phyloP scores from a whole-genome alignment of 2,329 filamentous ascomycete species.

The Trichoderma citrinoviride region DNA sequence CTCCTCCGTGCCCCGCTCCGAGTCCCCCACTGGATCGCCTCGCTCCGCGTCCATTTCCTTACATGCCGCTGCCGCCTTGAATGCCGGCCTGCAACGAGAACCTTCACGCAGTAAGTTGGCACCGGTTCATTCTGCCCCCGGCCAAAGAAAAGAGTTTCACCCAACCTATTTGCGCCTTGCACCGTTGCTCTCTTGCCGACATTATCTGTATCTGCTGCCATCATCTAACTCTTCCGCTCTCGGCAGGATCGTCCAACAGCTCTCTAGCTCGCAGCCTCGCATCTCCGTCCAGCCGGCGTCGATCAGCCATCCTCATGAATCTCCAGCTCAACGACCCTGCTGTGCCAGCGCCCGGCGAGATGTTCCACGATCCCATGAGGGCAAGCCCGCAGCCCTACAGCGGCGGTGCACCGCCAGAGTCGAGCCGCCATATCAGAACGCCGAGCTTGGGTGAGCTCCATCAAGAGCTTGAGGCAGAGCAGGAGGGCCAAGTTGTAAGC shows the following conservation, averaged over 20 bases:
- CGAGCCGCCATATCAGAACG: conserved; percentile 59
- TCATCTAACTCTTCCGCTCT: background rate
- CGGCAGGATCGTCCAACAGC: conserved; percentile 50
- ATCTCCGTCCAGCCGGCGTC: conserved; percentile 56
- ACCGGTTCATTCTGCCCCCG: background rate
- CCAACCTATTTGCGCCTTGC: background rate
- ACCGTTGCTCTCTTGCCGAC: background rate
- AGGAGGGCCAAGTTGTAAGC: conserved; percentile 71
- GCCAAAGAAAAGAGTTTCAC: conserved; percentile 17
- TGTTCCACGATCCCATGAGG: conserved; percentile 49
- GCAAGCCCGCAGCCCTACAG: conserved; percentile 46
- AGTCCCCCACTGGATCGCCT: conserved; percentile 60
- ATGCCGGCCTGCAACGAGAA: conserved; percentile 69
- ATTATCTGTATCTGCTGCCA: background rate
- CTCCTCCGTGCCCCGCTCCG: conserved; percentile 31
- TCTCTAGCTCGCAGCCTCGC: conserved; percentile 45
- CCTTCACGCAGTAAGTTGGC: conserved; percentile 52
- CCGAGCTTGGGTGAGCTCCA: conserved; percentile 75
- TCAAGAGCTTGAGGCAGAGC: conserved; percentile 75
- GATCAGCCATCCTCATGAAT: conserved; percentile 70
- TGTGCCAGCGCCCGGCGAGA: conserved; percentile 66
- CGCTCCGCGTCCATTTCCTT: conserved; percentile 68
- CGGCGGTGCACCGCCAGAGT: conserved; percentile 50
- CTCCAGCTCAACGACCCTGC: conserved; percentile 69
- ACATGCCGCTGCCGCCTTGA: conserved; percentile 73